A percentile compares a stretch with the other conserved stretches of the same genome.
These are phyloP conservation scores for Sanghuangporus sanghuang DNA, from an alignment of 1,284 basidiomycete genomes.

Conservation along the genomic window DNA sequence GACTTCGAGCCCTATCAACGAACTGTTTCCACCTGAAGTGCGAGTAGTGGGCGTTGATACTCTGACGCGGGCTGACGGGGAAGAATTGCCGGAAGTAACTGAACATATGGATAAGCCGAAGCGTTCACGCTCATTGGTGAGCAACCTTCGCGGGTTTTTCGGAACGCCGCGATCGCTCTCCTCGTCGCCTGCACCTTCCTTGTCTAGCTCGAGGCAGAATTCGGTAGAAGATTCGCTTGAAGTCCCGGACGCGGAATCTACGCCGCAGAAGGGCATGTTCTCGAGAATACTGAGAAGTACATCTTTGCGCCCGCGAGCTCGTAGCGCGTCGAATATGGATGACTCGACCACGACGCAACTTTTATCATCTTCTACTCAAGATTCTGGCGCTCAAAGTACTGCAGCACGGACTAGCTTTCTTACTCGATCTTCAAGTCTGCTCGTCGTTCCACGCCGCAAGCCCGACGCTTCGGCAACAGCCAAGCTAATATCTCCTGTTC, in stretches of 20 bases:
- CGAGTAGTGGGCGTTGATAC: constrained; percentile 20
- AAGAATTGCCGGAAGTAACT: neutral
- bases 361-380: neutral
- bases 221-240: neutral
- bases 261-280: neutral
- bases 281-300: constrained; percentile 4
- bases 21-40: constrained; percentile 20
- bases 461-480: neutral
- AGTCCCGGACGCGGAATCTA: neutral
- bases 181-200: constrained; percentile 24
- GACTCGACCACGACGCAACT: neutral
- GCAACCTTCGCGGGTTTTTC: constrained; percentile 42
- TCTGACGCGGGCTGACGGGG: neutral
- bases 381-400: neutral
- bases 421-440: constrained; percentile 4
- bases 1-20: constrained; percentile 6
- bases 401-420: neutral
- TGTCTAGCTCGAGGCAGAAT: constrained; percentile 10
- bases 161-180: constrained; percentile 28
- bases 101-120: constrained; percentile 32
- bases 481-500: neutral
- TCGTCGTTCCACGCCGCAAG: neutral
- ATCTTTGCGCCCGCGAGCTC: neutral
- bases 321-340: neutral
- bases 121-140: constrained; percentile 43